Percentiles rank a stretch among this genome's conserved stretches.
phyloP scores from a whole-genome alignment of 192 early-diverging fungal genomes.

The Linnemannia elongata region DNA sequence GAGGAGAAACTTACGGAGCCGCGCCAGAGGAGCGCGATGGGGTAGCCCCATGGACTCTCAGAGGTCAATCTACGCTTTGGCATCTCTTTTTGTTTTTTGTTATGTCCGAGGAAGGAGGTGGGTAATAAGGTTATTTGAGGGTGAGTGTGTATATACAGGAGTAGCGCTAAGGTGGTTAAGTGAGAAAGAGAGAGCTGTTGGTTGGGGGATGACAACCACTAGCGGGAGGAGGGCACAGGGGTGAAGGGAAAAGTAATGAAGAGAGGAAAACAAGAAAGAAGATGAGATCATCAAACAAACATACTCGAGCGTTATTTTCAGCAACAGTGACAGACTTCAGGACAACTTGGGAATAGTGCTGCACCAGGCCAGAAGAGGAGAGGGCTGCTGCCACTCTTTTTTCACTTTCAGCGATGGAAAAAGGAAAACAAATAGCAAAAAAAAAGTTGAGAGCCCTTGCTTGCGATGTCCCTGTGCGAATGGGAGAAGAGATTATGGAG shows the following conservation, averaged over 20 bases:
- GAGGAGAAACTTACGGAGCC: constrained; percentile 36
- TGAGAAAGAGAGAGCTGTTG: not conserved
- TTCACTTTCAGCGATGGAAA: constrained; percentile 18
- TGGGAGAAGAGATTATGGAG: not conserved
- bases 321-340: not conserved
- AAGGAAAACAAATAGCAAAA: constrained; percentile 24
- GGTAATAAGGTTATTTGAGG: constrained; percentile 3
- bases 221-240: not conserved
- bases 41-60: constrained; percentile 57
- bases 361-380: not conserved
- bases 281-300: not conserved
- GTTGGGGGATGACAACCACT: not conserved
- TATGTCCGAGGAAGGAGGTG: not conserved
- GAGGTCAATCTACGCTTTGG: constrained; percentile 1
- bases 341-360: not conserved
- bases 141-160: not conserved
- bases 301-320: not conserved
- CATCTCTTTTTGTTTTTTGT: constrained; percentile 15
- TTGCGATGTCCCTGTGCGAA: not conserved
- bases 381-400: constrained; percentile 19
- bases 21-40: constrained; percentile 53
- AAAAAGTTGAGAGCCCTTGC: constrained; percentile 20
- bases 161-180: not conserved
- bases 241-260: not conserved
- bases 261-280: constrained; percentile 9